A percentile compares a stretch with the other conserved stretches of the same genome.
phyloP scores from a whole-genome alignment of 2,329 filamentous ascomycete genomes.

The Xylariales sp. region DNA sequence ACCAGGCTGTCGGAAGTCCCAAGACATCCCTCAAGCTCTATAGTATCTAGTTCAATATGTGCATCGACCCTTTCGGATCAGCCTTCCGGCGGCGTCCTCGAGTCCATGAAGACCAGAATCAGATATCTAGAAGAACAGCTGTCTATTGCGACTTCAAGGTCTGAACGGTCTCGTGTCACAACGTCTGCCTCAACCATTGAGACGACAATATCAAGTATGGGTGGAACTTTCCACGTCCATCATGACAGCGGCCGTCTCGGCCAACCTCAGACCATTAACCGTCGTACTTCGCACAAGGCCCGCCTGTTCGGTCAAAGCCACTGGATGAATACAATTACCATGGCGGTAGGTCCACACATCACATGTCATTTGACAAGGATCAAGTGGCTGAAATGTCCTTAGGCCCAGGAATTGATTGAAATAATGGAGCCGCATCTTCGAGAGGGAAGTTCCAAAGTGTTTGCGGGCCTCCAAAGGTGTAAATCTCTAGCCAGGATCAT shows the following conservation, averaged over 20 bases:
- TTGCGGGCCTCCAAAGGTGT: slow-evolving; percentile 39
- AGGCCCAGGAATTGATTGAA: slow-evolving; percentile 41
- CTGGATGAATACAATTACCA: slow-evolving; percentile 45
- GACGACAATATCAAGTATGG: slow-evolving; percentile 30
- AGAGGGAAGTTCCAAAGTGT: slow-evolving; percentile 32
- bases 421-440: slow-evolving; percentile 35
- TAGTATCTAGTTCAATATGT: not conserved
- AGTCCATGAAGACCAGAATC: slow-evolving; percentile 34
- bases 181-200: too few relatives aligned
- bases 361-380: slow-evolving; percentile 8
- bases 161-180: slow-evolving; percentile 22
- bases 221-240: slow-evolving; percentile 26
- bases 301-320: slow-evolving; percentile 54
- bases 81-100: slow-evolving; percentile 24
- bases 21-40: not conserved
- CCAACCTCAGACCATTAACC: slow-evolving; percentile 28
- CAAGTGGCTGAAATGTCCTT: not conserved
- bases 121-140: slow-evolving; percentile 40
- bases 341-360: slow-evolving; percentile 31
- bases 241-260: slow-evolving; percentile 26
- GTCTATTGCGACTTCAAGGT: slow-evolving; percentile 18
- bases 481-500: slow-evolving; percentile 49
- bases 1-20: not conserved
- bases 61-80: slow-evolving; percentile 13
- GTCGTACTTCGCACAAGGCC: slow-evolving; percentile 49